phyloP scores from a whole-genome alignment of 2,329 filamentous ascomycete species.

The Ophiocordyceps camponoti-saundersi region DNA sequence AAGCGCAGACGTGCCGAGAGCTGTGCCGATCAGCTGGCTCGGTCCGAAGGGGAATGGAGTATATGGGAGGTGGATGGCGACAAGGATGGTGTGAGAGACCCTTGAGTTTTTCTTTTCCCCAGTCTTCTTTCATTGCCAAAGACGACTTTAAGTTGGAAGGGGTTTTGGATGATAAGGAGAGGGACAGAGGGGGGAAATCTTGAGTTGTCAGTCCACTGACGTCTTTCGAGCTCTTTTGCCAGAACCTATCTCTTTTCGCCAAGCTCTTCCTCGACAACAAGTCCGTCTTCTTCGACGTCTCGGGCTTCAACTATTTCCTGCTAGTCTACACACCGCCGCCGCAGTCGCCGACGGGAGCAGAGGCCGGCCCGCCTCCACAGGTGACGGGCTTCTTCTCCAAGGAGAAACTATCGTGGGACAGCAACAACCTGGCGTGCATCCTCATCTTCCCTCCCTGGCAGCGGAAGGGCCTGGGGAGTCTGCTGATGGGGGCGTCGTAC shows the following conservation, averaged over 20 bases:
- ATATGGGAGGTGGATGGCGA: constrained; percentile 91
- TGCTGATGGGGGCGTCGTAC: constrained; percentile 88
- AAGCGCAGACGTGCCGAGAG: constrained; percentile 19
- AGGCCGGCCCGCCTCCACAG: constrained; percentile 9
- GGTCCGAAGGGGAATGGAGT: constrained; percentile 56
- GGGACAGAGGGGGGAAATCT: not conserved
- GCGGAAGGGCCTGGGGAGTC: constrained; percentile 67
- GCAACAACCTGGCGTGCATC: constrained; percentile 95
- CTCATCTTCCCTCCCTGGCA: constrained; percentile 93
- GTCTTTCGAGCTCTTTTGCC: constrained; percentile 56
- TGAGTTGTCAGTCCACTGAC: not conserved
- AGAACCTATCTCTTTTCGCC: constrained; percentile 88
- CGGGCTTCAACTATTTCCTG: constrained; percentile 86
- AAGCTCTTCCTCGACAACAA: constrained; percentile 98
- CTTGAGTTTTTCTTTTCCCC: not conserved
- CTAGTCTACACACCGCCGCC: constrained; percentile 51
- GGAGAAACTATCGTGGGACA: constrained; percentile 97
- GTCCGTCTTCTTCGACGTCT: constrained; percentile 93
- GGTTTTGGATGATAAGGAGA: no score
- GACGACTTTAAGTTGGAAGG: no score
- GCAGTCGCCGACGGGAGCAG: constrained; percentile 4
- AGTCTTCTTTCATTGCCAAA: no score
- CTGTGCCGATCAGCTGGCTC: constrained; percentile 25
- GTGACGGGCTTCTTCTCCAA: constrained; percentile 97
- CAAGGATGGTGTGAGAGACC: constrained; percentile 49